Evolutionary conservation across 2,329 filamentous ascomycete species (phyloP).

Genomic region (Lizonia empirigonia): DNA sequence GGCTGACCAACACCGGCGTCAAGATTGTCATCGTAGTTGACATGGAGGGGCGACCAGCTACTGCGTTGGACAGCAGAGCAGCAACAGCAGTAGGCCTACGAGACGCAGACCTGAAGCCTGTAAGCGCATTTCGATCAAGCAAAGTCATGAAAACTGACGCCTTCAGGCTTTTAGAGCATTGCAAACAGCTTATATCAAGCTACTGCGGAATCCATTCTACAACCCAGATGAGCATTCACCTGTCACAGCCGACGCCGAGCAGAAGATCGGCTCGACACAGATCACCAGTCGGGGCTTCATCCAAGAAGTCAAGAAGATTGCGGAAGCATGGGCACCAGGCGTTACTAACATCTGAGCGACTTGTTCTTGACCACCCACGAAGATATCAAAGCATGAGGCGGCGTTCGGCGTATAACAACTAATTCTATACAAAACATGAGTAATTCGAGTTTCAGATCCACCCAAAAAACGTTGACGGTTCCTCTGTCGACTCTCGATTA

Average conservation of each 20-base stretch:
- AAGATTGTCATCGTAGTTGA: constrained; percentile 91
- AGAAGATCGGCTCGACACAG: constrained; percentile 59
- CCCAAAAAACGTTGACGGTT: background rate
- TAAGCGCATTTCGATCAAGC: constrained; percentile 47
- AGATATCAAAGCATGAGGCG: constrained; percentile 30
- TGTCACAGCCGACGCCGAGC: constrained; percentile 54
- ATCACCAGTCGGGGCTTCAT: constrained; percentile 84
- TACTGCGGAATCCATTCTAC: constrained; percentile 95
- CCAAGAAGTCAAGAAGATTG: constrained; percentile 83
- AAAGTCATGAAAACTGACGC: constrained; percentile 9
- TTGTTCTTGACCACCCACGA: constrained; percentile 20
- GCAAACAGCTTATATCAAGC: constrained; percentile 86
- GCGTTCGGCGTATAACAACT: constrained; percentile 26
- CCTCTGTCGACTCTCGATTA: constrained; percentile 6
- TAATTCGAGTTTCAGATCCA: background rate
- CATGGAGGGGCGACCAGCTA: constrained; percentile 72
- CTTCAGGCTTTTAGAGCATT: constrained; percentile 81
- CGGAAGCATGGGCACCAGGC: constrained; percentile 81
- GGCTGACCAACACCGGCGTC: constrained; percentile 93
- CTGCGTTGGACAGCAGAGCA: constrained; percentile 40
- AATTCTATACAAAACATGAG: background rate
- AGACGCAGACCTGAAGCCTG: constrained; percentile 86
- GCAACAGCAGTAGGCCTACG: constrained; percentile 68
- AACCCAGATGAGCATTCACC: constrained; percentile 83
- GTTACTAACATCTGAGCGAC: constrained; percentile 61